These are phyloP conservation scores for Syncephalastrum sp. DNA, from an alignment of 371 early-diverging fungal species.

Conservation along the genomic window DNA sequence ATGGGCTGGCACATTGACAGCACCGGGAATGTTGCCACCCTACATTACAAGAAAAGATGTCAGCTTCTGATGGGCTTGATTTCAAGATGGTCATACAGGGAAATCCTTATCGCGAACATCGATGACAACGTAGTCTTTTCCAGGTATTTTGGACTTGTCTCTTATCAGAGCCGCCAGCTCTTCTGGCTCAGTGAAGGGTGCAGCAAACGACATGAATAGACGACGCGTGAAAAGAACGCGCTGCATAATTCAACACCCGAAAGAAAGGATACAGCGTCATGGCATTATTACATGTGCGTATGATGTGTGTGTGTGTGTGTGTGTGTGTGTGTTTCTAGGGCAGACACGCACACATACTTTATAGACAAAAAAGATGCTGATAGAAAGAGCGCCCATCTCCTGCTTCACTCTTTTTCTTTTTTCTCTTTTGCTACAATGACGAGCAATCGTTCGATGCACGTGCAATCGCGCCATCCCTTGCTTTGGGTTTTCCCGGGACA, in stretches of 20 bases:
- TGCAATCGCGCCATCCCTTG: no score
- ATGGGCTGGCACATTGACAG: conserved; percentile 74
- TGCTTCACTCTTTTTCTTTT: no score
- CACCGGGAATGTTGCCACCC: conserved; percentile 84
- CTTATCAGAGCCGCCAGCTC: conserved; percentile 58
- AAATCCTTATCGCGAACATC: conserved; percentile 85
- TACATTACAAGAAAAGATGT: conserved; percentile 17
- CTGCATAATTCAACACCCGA: conserved; percentile 1
- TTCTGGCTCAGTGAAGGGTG: conserved; percentile 55
- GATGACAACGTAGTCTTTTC: conserved; percentile 73
- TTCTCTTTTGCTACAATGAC: no score
- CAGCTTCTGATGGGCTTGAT: neutral
- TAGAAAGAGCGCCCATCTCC: no score
- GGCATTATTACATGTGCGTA: no score
- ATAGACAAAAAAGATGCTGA: no score
- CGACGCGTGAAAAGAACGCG: conserved; percentile 1
- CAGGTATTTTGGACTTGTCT: conserved; percentile 51
- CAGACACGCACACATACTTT: no score
- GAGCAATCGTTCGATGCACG: no score
- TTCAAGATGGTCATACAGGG: conserved; percentile 34
- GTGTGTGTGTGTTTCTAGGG: no score
- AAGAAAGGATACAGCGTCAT: no score
- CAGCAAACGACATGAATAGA: conserved; percentile 25
- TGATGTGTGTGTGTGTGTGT: no score
- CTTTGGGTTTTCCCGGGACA: no score